Evolutionary conservation across 352 stramenopile genomes (phyloP), one percentile per base, ranked within the genome.

Genomic region (Pythium dissimile): DNA sequence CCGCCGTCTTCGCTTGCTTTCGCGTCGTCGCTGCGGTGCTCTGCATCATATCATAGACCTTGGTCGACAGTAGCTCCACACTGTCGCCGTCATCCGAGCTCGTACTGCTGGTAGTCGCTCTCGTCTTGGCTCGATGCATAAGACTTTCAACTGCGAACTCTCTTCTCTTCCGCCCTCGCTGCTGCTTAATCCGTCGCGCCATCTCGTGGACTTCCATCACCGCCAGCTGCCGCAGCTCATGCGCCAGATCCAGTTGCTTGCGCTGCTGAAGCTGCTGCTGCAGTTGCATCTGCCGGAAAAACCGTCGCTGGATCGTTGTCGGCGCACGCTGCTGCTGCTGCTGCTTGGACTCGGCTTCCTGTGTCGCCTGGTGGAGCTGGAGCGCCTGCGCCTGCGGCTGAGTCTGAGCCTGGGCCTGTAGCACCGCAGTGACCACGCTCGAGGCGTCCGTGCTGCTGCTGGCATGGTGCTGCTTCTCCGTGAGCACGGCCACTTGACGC

Each of bases 191-290:
- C 12, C 24, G 37, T 23, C 49, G 49, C 37, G 49, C 39, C 49
- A 78, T 71, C 42, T 78, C 70, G 3, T 63, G 63, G 15, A 71
- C 65, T 28, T 78, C 70, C 59, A 78, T 47, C 21, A 64, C 56
- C 5, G 70, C 55, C 13, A 78, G 27, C 38, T 78, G 70, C 1
- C 59, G 65, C 6, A 78, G 53, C 23, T 78, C 70, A 13, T 72
- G 54, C 0, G 67, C 70, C 41, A 78, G 46, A 21, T 66, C 61
- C 8, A 65, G 44, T 21, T 78, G 70, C 45, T 78, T 73, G n/a
- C 38, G 63, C 41, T 64, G 66, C 24, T 73, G 70, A 11, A 47
- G 6, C 12, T 71, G 52, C 34, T 71, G 52, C 47, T 66, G 64
- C 0, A 62, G 26, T 28, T 71, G 66, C 24, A 71, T 32, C 11